phyloP scores from a whole-genome alignment of 2,329 filamentous ascomycete species.

The Rugonectria rugulosa region DNA sequence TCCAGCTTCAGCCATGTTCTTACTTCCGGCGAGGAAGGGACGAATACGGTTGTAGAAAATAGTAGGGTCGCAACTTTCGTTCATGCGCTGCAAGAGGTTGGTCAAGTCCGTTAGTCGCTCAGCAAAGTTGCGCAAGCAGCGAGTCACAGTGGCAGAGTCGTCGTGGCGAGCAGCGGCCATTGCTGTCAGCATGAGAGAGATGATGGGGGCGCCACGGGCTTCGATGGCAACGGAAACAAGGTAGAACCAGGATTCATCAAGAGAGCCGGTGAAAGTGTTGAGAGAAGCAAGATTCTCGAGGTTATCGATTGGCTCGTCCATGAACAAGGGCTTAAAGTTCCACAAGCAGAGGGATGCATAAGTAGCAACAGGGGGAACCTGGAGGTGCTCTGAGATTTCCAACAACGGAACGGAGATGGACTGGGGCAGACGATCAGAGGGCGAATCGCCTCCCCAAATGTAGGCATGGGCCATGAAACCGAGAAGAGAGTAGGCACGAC shows the following conservation, averaged over 20 bases:
- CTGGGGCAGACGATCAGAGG: conserved; percentile 79
- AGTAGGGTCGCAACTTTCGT: conserved; percentile 92
- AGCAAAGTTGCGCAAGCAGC: conserved; percentile 81
- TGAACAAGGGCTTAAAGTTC: conserved; percentile 95
- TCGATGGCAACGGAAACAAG: conserved; percentile 95
- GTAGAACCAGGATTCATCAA: conserved; percentile 99
- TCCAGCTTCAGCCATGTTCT: conserved; percentile 96
- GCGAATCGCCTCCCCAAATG: conserved; percentile 91
- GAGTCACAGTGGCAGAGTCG: conserved; percentile 75
- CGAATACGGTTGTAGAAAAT: conserved; percentile 96
- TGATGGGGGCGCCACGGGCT: conserved; percentile 84
- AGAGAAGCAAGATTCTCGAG: conserved; percentile 89
- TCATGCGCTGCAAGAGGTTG: conserved; percentile 82
- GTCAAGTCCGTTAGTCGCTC: conserved; percentile 88
- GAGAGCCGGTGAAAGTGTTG: conserved; percentile 88
- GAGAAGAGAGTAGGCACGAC: conserved; percentile 88
- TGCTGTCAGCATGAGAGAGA: conserved; percentile 88
- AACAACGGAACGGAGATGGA: conserved; percentile 85
- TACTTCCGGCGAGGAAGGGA: conserved; percentile 94
- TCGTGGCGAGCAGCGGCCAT: conserved; percentile 78
- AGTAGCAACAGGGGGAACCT: conserved; percentile 91
- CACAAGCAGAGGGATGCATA: conserved; percentile 92
- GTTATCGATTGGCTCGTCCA: conserved; percentile 80
- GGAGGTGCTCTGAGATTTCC: conserved; percentile 76
- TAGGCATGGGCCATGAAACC: conserved; percentile 94